Conservation (phyloP, 163 green algal species). For the Chlamydomonas reinhardtii region DNA sequence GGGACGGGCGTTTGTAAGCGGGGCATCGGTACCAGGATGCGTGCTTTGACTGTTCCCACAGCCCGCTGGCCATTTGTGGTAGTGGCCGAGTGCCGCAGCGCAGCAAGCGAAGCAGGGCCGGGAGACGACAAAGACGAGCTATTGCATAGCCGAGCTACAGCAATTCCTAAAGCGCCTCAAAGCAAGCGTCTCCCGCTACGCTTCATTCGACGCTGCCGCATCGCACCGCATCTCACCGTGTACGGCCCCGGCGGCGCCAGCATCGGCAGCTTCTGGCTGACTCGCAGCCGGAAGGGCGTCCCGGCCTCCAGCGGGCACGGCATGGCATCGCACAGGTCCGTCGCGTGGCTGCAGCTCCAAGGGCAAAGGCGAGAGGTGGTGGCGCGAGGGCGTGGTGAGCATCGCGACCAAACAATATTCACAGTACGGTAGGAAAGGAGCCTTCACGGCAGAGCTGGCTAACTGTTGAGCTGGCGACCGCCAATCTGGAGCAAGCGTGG, state of each 20-base stretch:
- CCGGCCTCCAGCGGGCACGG: constrained; percentile 26
- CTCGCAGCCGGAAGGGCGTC: not conserved
- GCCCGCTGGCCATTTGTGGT: too few relatives aligned
- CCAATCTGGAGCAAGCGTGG: too few relatives aligned
- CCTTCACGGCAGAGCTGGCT: too few relatives aligned
- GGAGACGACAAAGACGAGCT: too few relatives aligned
- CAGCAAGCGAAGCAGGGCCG: too few relatives aligned
- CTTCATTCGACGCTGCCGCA: too few relatives aligned
- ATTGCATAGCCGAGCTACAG: not conserved
- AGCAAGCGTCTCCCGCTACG: too few relatives aligned
- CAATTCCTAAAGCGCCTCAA: not conserved
- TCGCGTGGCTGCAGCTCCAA: not conserved
- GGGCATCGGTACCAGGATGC: not conserved
- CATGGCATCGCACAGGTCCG: constrained; percentile 22
- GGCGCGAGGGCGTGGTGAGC: not conserved
- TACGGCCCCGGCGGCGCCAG: constrained; percentile 39
- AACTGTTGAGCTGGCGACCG: too few relatives aligned
- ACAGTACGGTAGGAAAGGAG: not conserved
- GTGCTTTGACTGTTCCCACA: too few relatives aligned
- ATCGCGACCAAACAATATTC: too few relatives aligned
- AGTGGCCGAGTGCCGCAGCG: too few relatives aligned
- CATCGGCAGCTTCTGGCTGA: constrained; percentile 35
- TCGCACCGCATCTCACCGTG: not conserved
- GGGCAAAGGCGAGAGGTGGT: not conserved
- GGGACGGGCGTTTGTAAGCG: not conserved